Base-by-base conservation (phyloP, 306 rosid species). In the Malus asiatica region DNA sequence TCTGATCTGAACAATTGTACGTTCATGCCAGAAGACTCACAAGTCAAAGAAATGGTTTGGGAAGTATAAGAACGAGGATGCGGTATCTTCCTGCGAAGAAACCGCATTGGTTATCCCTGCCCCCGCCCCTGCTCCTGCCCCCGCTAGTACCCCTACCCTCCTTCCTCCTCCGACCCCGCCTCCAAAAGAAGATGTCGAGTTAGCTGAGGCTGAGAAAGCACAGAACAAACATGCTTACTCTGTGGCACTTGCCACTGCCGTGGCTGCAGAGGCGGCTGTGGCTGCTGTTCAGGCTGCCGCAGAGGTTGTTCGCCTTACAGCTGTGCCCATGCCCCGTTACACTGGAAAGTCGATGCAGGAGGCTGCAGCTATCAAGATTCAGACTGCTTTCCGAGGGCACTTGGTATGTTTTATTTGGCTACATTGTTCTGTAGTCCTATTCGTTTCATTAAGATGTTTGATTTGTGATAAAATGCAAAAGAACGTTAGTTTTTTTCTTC, bases 191-290 rank as follows among this genome's bases (percentile, higher is more conserved):
- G 86, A 84, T 8, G 74, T 38, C 16, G 83, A 82, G 61, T 58
- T 78, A 42, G 53, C 45, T 0, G 86, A 86, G 79, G 83, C 79
- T 33, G 89, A 84, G 78, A 75, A 82, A 81, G 92, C 85, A 74
- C 90, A 84, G 71, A 87, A 42, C 85, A 89, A 89, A 51, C 96
- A 83, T 62, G 87, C 91, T 32, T 89, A 90, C 71, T 90, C 97
- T 19, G 89, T 92, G 82, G 94, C 91, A 45, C 78, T 91, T 66
- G 98, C 97, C 77, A 86, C 97, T 4, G 91, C 94, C 0, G 90
- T 84, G 19, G 96, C 93, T 6, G 92, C 98, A 1, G 96, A 90
- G 70, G 98, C 95, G 1, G 98, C 99, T 11, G 97, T 80, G 38
- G 93, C 97, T 35, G 93, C 97, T 11, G 93, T 92, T 59, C 87